Evolutionary conservation across 2,329 filamentous ascomycete genomes (phyloP).

Genomic region (Fusarium decemcellulare): DNA sequence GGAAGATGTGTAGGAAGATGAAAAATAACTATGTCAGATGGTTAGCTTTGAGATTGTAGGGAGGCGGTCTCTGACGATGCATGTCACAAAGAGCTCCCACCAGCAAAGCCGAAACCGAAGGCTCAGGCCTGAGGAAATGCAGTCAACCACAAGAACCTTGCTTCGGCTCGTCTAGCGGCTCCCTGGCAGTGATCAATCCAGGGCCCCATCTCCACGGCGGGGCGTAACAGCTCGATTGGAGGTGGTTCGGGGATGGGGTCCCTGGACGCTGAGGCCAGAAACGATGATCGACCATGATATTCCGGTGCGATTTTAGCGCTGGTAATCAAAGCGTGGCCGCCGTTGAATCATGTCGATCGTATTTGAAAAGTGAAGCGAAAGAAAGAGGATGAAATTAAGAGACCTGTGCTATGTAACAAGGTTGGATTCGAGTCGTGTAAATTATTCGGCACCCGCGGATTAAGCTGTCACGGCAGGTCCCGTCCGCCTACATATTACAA

Average conservation of each 20-base stretch:
- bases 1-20: background rate
- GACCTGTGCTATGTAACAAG: background rate
- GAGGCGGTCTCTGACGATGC: background rate
- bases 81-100: background rate
- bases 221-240: constrained; percentile 3
- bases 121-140: background rate
- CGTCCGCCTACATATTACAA: background rate
- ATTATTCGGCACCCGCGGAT: background rate
- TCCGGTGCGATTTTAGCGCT: background rate
- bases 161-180: constrained; percentile 3
- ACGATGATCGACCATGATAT: constrained; percentile 2
- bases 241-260: background rate
- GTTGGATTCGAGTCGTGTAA: background rate
- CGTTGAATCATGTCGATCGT: background rate
- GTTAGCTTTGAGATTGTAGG: background rate
- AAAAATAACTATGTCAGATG: background rate
- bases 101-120: background rate
- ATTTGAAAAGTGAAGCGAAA: background rate
- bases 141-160: constrained; percentile 3
- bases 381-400: background rate
- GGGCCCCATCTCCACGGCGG: constrained; percentile 7
- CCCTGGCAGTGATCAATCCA: constrained; percentile 9
- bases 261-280: background rate
- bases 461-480: too few relatives aligned
- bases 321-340: constrained; percentile 2